Conservation (phyloP, 306 rosid species). For the Adenanthera pavonina region DNA sequence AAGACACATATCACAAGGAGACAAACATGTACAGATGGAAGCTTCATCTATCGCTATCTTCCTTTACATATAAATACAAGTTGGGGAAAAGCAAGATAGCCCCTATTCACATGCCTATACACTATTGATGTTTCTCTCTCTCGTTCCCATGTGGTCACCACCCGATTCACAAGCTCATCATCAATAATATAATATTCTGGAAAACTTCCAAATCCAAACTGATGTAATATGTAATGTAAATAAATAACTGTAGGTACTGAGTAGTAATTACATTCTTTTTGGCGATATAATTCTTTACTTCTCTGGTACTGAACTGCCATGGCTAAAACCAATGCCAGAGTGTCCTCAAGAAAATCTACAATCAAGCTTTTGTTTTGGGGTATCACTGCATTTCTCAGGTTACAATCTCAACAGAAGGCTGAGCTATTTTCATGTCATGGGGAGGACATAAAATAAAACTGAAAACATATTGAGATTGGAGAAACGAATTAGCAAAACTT, state of each 20-base stretch:
- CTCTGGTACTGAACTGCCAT: conserved; percentile 26
- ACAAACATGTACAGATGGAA: conserved; percentile 51
- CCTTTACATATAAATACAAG: conserved; percentile 36
- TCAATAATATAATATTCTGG: conserved; percentile 24
- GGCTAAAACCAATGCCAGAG: conserved; percentile 36
- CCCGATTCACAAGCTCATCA: conserved; percentile 19
- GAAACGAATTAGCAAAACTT: conserved; percentile 44
- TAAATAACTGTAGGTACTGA: conserved; percentile 43
- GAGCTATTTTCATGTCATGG: conserved; percentile 36
- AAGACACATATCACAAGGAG: conserved; percentile 37
- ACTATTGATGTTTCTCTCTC: conserved; percentile 34
- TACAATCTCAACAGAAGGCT: conserved; percentile 48
- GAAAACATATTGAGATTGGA: conserved; percentile 19
- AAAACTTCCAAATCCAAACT: conserved; percentile 32
- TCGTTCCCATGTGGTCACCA: conserved; percentile 54
- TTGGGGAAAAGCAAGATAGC: conserved; percentile 37
- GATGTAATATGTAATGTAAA: background rate
- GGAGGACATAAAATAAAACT: conserved; percentile 30
- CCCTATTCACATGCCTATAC: conserved; percentile 55
- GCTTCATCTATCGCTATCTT: conserved; percentile 66
- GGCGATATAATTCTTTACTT: conserved; percentile 20
- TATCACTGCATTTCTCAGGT: conserved; percentile 41
- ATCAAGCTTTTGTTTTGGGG: conserved; percentile 37
- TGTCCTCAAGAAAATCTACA: conserved; percentile 37
- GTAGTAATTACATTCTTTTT: conserved; percentile 42